A percentile compares a stretch with the other conserved stretches of the same genome.
Evolutionary conservation across 306 rosid species (phyloP).

Genomic region (Hippophae rhamnoides): DNA sequence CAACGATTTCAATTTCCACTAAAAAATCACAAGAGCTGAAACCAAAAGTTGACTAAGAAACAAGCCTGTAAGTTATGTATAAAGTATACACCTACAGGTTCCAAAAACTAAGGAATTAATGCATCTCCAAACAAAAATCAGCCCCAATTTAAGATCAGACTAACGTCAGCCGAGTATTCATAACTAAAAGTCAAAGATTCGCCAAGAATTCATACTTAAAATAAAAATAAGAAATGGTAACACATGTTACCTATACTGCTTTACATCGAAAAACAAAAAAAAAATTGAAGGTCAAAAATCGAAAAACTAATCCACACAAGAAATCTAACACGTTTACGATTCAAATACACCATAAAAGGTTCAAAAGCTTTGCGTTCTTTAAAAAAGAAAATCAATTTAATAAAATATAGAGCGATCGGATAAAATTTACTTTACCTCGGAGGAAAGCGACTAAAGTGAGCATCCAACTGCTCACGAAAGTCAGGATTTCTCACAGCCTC

Average conservation of each 20-base stretch:
- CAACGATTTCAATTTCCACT: not conserved
- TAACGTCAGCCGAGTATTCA: not conserved
- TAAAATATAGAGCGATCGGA: not conserved
- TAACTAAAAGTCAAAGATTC: not conserved
- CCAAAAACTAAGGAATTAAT: not conserved
- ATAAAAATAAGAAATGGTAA: not conserved
- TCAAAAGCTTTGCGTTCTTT: not conserved
- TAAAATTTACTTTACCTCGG: constrained; percentile 43
- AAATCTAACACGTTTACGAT: not conserved
- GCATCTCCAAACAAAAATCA: not conserved
- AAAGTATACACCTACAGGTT: not conserved
- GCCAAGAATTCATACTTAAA: not conserved
- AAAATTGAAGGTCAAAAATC: not conserved
- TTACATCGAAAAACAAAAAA: not conserved
- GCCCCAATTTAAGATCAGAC: not conserved
- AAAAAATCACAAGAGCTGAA: too few species aligned
- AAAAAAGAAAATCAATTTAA: not conserved
- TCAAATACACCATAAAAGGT: not conserved
- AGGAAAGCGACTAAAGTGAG: constrained; percentile 95
- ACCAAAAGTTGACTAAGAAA: too few species aligned
- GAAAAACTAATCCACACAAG: not conserved
- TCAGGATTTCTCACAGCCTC: constrained; percentile 57
- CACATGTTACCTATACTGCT: not conserved
- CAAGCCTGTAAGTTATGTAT: too few species aligned
- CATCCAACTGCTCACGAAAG: constrained; percentile 70